Conservation (phyloP, 2,329 filamentous ascomycete genomes). For the Epichloe aotearoae region DNA sequence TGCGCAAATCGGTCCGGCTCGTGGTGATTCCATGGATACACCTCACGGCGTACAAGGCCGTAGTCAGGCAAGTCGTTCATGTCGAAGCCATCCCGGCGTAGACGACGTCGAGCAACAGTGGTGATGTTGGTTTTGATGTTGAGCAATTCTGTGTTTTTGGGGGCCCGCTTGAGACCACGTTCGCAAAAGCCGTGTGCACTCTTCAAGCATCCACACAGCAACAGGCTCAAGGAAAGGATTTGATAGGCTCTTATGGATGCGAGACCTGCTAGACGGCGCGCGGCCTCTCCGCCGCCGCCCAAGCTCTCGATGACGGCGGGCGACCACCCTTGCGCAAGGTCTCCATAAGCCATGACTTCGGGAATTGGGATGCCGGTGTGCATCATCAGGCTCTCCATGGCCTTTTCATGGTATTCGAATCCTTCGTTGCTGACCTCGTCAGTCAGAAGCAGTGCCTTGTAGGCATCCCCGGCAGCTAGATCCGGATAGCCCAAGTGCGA, state of each 20-base stretch:
- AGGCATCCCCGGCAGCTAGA: constrained; percentile 78
- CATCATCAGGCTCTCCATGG: constrained; percentile 36
- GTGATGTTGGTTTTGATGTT: constrained; percentile 40
- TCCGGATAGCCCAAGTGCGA: constrained; percentile 73
- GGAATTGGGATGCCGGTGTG: constrained; percentile 23
- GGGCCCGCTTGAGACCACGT: constrained; percentile 43
- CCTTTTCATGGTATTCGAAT: constrained; percentile 69
- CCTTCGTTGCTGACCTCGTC: constrained; percentile 69
- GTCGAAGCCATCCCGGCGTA: constrained; percentile 33
- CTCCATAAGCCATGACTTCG: constrained; percentile 32
- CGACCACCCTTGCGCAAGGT: constrained; percentile 23
- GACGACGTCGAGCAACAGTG: constrained; percentile 34
- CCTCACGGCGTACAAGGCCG: constrained; percentile 54
- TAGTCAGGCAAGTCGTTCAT: constrained; percentile 50
- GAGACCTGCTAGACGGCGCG: constrained; percentile 30
- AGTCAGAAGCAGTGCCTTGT: constrained; percentile 73
- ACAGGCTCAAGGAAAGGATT: constrained; percentile 42
- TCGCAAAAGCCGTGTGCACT: constrained; percentile 54
- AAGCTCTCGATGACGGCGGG: constrained; percentile 20
- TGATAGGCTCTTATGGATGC: constrained; percentile 46
- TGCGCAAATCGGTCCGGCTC: constrained; percentile 59
- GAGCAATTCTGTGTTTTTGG: constrained; percentile 41
- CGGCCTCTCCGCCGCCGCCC: constrained; percentile 19
- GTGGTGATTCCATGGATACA: constrained; percentile 57
- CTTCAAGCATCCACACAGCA: constrained; percentile 54